A percentile compares a stretch with the other conserved stretches of the same genome.
Conservation (phyloP, 345 rosid species). For the Eucalyptus albens region DNA sequence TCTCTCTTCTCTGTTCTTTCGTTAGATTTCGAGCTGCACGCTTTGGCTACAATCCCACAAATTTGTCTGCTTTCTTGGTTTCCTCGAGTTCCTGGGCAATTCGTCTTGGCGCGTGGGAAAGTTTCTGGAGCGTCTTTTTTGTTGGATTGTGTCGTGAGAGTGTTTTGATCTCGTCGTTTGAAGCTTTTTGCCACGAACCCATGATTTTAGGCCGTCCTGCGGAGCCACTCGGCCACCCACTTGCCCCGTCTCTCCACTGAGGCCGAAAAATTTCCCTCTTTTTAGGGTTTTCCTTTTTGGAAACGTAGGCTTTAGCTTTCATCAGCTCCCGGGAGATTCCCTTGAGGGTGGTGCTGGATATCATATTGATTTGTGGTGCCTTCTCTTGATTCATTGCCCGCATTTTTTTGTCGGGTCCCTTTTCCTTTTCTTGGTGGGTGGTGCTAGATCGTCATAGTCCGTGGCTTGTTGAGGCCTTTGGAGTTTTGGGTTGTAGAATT, state of each 20-base stretch:
- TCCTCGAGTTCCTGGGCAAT: not conserved
- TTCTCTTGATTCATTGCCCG: not conserved
- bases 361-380: not conserved
- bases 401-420: not conserved
- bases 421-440: not conserved
- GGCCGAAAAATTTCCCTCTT: not conserved
- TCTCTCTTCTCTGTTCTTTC: not conserved
- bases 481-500: not conserved
- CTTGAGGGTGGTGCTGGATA: not conserved
- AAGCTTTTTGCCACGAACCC: not conserved
- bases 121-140: not conserved
- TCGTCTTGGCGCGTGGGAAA: not conserved
- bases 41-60: not conserved
- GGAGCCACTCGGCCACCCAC: not conserved
- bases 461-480: not conserved
- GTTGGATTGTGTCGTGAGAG: not conserved
- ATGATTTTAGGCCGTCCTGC: not conserved
- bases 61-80: not conserved
- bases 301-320: not conserved
- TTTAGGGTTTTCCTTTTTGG: not conserved
- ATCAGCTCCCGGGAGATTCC: not conserved
- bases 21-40: not conserved
- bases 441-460: not conserved
- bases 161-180: not conserved
- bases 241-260: not conserved